These are phyloP conservation scores for Solanum virginianum DNA, from an alignment of 257 asterid species.

Conservation along the genomic window DNA sequence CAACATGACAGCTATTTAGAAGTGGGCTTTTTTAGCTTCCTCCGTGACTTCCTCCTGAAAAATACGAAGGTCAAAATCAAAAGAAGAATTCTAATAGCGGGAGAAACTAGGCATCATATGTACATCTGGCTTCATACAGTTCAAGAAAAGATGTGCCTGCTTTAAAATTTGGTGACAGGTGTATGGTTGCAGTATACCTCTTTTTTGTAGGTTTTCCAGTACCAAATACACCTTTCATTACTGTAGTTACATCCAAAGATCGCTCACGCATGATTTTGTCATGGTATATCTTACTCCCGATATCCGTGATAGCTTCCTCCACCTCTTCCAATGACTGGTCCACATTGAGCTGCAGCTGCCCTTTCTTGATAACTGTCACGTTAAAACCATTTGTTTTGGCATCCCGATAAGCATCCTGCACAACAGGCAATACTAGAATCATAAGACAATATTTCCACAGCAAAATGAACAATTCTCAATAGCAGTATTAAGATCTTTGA, in stretches of 20 bases:
- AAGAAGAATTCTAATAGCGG: neutral
- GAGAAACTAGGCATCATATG: neutral
- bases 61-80: neutral
- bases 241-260: conserved; percentile 43
- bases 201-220: conserved; percentile 29
- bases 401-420: conserved; percentile 84
- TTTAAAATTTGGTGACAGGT: neutral
- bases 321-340: conserved; percentile 88
- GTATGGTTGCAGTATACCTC: conserved; percentile 33
- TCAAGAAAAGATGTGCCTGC: neutral
- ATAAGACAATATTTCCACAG: neutral
- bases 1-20: neutral
- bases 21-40: conserved; percentile 31
- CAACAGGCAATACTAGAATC: neutral
- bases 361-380: conserved; percentile 83
- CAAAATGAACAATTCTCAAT: neutral
- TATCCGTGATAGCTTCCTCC: conserved; percentile 64
- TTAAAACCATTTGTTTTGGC: conserved; percentile 82
- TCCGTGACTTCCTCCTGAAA: conserved; percentile 41
- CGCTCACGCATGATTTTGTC: conserved; percentile 66
- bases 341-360: conserved; percentile 66
- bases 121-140: neutral
- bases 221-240: conserved; percentile 91
- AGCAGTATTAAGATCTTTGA: neutral
- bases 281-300: conserved; percentile 82